Evolutionary conservation across 768 basidiomycete species (phyloP), one percentile per base, ranked within the genome.

Genomic region (Clitopilus passeckerianus): DNA sequence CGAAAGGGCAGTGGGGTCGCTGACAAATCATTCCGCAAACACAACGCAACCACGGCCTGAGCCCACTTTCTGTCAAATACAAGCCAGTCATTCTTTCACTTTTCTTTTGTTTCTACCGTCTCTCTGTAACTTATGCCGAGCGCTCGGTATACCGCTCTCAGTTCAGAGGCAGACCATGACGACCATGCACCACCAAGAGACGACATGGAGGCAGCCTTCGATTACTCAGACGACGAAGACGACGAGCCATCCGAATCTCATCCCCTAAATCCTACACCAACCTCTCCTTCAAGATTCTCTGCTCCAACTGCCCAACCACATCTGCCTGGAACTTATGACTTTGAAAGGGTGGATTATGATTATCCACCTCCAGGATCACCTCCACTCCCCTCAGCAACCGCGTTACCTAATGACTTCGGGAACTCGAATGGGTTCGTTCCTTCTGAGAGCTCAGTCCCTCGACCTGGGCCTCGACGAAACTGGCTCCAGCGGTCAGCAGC

Each of bases 131-230:
- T 50, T 50, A 50, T 50, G 46, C 22, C 46, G 18, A 70, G 86
- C 65, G 80, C 77, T 64, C 82, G 84, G 64, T 91, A 91, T 79
- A 84, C 85, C 1, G 84, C 89, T 60, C 72, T 91, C 50, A 86
- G 82, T 63, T 78, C 82, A 20, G 76, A 75, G 65, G 72, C 77
- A 16, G 81, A 82, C 68, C 74, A 72, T 52, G 74, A 79, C 70
- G 76, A 8, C 74, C 77, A 53, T 69, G 79, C 60, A 88, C 73
- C 58, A 70, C 68, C 59, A 73, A 76, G 60, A 30, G 70, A 68
- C 33, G 78, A 93, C 76, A 86, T 95, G 83, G 89, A 94, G 68
- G 91, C 91, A 22, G 92, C 93, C 1, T 95, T 95, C 64, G 87
- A 87, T 69, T 89, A 90, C 64, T 82, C 85, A 4, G 91, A 91